Conservation (phyloP, 2,329 filamentous ascomycete species). For the Colletotrichum limetticola region DNA sequence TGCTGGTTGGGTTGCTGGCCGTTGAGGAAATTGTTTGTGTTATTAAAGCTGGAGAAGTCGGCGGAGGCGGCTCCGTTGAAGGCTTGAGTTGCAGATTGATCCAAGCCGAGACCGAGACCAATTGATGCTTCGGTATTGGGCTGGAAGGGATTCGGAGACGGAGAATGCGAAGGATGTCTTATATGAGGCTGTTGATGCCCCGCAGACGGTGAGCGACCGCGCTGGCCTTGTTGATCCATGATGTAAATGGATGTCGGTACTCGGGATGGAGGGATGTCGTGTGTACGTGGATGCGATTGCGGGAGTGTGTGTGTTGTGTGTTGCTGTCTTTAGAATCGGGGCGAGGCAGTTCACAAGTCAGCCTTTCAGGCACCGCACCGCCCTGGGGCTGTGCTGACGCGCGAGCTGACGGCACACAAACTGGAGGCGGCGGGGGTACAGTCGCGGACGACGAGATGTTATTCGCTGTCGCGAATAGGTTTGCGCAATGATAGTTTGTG, state of each 20-base stretch:
- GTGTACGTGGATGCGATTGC: constrained; percentile 14
- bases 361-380: constrained; percentile 54
- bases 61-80: constrained; percentile 52
- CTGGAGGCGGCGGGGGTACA: constrained; percentile 30
- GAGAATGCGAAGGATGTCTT: constrained; percentile 72
- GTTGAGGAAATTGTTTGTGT: constrained; percentile 60
- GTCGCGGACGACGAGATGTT: constrained; percentile 23
- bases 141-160: constrained; percentile 68
- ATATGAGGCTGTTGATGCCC: constrained; percentile 70
- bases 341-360: constrained; percentile 59
- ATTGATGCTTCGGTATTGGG: constrained; percentile 56
- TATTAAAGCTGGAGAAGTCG: constrained; percentile 59
- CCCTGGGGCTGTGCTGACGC: constrained; percentile 54
- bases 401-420: constrained; percentile 40
- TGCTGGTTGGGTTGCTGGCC: constrained; percentile 56
- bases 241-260: constrained; percentile 35
- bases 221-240: constrained; percentile 56
- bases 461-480: constrained; percentile 30
- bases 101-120: constrained; percentile 68
- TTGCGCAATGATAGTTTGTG: constrained; percentile 6
- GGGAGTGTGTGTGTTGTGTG: constrained; percentile 34
- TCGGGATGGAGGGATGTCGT: constrained; percentile 36
- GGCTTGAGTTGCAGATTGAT: constrained; percentile 57
- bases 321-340: constrained; percentile 48
- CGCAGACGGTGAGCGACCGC: constrained; percentile 71